A percentile compares a stretch with the other conserved stretches of the same genome.
Conservation (phyloP, 2,329 filamentous ascomycete species). For the Xylaria sp. region DNA sequence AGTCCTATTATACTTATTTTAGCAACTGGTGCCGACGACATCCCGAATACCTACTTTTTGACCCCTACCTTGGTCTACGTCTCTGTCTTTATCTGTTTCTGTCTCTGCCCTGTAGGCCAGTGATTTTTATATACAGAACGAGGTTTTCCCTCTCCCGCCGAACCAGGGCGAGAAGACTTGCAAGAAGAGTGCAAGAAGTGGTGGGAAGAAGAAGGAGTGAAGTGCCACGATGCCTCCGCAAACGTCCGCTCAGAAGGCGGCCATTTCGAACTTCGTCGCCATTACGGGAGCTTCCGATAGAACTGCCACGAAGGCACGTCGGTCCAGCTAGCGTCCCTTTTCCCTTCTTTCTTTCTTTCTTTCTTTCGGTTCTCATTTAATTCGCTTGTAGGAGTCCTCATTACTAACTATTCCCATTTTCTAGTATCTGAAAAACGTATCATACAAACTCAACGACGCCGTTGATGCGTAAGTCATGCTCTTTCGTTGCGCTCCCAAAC, state of each 20-base stretch:
- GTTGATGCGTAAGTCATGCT: constrained; percentile 66
- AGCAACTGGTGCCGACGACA: neutral
- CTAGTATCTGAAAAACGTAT: constrained; percentile 54
- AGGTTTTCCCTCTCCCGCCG: neutral
- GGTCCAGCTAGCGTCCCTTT: neutral
- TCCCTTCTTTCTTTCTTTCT: neutral
- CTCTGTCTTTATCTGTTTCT: neutral
- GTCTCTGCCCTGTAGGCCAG: neutral
- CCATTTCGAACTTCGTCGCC: constrained; percentile 46
- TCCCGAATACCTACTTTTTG: neutral
- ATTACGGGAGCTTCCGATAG: constrained; percentile 49
- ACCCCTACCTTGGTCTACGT: neutral
- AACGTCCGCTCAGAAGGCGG: constrained; percentile 45
- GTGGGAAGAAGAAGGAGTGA: neutral
- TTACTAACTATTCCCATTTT: constrained; percentile 18
- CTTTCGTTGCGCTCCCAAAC: constrained; percentile 29
- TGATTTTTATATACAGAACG: neutral
- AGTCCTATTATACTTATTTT: too few species aligned
- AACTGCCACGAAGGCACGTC: constrained; percentile 44
- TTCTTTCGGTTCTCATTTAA: neutral
- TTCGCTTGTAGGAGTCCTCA: neutral
- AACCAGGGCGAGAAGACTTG: neutral
- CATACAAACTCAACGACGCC: constrained; percentile 65
- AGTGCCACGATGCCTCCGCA: constrained; percentile 44
- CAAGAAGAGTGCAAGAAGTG: neutral